Evolutionary conservation across 257 asterid species (phyloP).

Genomic region (Gentiana dahurica): DNA sequence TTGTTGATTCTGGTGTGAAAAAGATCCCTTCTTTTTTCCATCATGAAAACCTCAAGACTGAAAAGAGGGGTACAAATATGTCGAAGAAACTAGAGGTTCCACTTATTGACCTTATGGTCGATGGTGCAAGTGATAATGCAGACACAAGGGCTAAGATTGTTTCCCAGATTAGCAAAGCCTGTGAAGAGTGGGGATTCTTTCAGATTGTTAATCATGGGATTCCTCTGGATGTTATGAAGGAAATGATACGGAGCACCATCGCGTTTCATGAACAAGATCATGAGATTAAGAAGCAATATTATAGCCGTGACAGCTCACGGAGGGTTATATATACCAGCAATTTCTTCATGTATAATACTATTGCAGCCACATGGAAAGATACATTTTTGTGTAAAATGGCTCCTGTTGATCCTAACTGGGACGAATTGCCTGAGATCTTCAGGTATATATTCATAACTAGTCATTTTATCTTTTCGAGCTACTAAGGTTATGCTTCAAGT

Average conservation of each 20-base stretch:
- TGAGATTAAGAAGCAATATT: background rate
- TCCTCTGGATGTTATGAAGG: background rate
- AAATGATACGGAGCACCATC: background rate
- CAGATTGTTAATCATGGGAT: slow-evolving; percentile 2
- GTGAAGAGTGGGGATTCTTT: slow-evolving; percentile 3
- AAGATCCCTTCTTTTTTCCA: slow-evolving; percentile 1
- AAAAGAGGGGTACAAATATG: background rate
- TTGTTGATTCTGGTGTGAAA: slow-evolving; percentile 2
- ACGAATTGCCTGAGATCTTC: too few species aligned
- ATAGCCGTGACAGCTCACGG: background rate
- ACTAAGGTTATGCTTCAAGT: too few species aligned
- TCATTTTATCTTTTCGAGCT: too few species aligned
- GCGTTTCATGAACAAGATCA: background rate
- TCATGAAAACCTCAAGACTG: background rate
- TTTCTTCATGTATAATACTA: too few species aligned
- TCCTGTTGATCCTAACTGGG: too few species aligned
- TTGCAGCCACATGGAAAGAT: too few species aligned
- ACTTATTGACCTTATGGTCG: background rate
- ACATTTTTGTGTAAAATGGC: too few species aligned
- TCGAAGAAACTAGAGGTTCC: background rate
- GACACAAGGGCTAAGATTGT: background rate
- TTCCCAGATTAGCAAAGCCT: background rate
- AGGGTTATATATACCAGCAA: too few species aligned
- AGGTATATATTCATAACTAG: too few species aligned
- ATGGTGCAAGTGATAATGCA: background rate